Percentiles rank a stretch among this genome's conserved stretches.
phyloP scores from a whole-genome alignment of 2,329 filamentous ascomycete genomes.

The Drechmeria coniospora region DNA sequence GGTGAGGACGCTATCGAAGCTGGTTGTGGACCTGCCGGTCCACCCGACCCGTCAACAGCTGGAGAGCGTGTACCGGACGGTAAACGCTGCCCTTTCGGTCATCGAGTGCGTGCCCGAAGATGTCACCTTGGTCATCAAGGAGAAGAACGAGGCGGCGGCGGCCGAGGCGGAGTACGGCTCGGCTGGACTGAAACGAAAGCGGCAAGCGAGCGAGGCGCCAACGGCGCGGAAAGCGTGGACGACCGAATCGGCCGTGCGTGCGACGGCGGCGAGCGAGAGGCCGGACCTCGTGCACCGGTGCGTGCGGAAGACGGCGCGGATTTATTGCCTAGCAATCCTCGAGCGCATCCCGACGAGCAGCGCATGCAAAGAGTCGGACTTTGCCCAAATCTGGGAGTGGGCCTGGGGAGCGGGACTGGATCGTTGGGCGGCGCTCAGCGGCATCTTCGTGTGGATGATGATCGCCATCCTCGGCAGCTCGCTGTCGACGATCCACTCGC shows the following conservation, averaged over 20 bases:
- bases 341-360: conserved; percentile 24
- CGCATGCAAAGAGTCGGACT: conserved; percentile 22
- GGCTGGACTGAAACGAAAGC: conserved; percentile 5
- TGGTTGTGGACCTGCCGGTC: conserved; percentile 23
- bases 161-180: neutral
- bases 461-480: conserved; percentile 25
- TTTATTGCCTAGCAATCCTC: conserved; percentile 32
- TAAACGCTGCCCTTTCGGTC: conserved; percentile 23
- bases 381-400: conserved; percentile 28
- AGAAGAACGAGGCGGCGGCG: neutral
- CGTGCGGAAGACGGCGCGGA: conserved; percentile 27
- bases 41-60: conserved; percentile 19
- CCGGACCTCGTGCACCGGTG: conserved; percentile 31
- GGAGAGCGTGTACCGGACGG: conserved; percentile 21
- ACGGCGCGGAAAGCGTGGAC: conserved; percentile 4
- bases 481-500: conserved; percentile 21
- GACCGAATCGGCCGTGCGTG: conserved; percentile 2
- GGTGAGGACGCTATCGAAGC: conserved; percentile 29
- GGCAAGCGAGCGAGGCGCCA: conserved; percentile 3
- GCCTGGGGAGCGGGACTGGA: conserved; percentile 30
- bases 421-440: conserved; percentile 29
- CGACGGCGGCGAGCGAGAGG: conserved; percentile 6
- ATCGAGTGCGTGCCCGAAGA: conserved; percentile 19
- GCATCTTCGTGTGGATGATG: conserved; percentile 33
- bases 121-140: conserved; percentile 6